Conservation (phyloP, 441 rosid genomes). For the Populus tomentosa region DNA sequence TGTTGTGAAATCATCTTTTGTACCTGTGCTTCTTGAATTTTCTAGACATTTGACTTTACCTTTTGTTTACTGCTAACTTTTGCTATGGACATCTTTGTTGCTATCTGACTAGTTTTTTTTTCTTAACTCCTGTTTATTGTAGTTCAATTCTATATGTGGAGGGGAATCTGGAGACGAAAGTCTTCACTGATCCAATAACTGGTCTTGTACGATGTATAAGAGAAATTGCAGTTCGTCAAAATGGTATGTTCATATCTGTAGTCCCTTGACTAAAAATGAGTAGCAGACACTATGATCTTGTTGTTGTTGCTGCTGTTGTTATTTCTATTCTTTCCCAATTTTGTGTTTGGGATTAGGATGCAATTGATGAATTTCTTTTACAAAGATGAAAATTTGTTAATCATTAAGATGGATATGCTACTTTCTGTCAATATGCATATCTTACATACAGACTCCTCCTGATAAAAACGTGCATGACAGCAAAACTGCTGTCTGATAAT, state of each 20-base stretch:
- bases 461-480: background rate
- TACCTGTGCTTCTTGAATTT: background rate
- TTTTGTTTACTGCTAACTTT: background rate
- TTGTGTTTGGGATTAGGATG: background rate
- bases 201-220: conserved; percentile 76
- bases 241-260: conserved; percentile 36
- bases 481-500: background rate
- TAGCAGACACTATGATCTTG: background rate
- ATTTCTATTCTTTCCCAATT: background rate
- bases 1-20: background rate
- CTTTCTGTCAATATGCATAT: background rate
- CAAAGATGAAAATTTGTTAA: background rate
- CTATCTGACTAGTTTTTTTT: background rate
- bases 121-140: conserved; percentile 2
- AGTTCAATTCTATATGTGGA: conserved; percentile 67
- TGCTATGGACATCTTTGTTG: background rate
- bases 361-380: background rate
- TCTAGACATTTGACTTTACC: background rate
- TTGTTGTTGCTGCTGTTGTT: background rate
- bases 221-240: conserved; percentile 72
- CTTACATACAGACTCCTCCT: background rate
- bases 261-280: background rate
- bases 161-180: conserved; percentile 81
- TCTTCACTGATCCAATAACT: conserved; percentile 69
- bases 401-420: background rate